A percentile compares a stretch with the other conserved stretches of the same genome.
Conservation (phyloP, 1,284 basidiomycete species). For the Meripilus lineatus region DNA sequence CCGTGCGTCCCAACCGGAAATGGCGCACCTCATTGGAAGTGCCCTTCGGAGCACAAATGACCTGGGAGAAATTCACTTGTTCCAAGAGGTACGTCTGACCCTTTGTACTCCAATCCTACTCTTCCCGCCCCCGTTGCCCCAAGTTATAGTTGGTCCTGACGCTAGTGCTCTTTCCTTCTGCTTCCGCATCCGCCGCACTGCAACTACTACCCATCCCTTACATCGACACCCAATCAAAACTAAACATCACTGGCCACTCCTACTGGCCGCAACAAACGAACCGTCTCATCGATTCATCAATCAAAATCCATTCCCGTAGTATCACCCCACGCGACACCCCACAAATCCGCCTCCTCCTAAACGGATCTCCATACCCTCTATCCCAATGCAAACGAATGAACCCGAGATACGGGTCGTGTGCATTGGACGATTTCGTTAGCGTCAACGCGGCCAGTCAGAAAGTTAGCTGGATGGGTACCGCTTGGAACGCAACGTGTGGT, state of each 20-base stretch:
- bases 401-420: conserved; percentile 33
- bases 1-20: conserved; percentile 26
- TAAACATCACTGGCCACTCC: too few relatives aligned
- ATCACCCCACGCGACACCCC: conserved; percentile 14
- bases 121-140: not conserved
- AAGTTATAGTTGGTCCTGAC: too few relatives aligned
- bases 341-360: conserved; percentile 41
- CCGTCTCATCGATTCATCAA: too few relatives aligned
- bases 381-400: conserved; percentile 27
- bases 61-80: conserved; percentile 42
- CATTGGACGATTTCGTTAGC: conserved; percentile 31
- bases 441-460: conserved; percentile 26
- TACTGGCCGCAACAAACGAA: too few relatives aligned
- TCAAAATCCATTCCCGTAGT: too few relatives aligned
- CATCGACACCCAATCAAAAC: too few relatives aligned
- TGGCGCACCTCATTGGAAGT: conserved; percentile 40
- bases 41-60: conserved; percentile 42
- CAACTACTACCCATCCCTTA: too few relatives aligned
- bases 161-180: too few relatives aligned
- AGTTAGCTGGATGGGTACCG: conserved; percentile 28
- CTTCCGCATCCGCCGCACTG: too few relatives aligned
- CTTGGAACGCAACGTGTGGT: conserved; percentile 37
- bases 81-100: conserved; percentile 26
- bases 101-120: not conserved
- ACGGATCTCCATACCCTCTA: conserved; percentile 38